Conservation (phyloP, 2,329 filamentous ascomycete species). For the Cordyceps cicadae region DNA sequence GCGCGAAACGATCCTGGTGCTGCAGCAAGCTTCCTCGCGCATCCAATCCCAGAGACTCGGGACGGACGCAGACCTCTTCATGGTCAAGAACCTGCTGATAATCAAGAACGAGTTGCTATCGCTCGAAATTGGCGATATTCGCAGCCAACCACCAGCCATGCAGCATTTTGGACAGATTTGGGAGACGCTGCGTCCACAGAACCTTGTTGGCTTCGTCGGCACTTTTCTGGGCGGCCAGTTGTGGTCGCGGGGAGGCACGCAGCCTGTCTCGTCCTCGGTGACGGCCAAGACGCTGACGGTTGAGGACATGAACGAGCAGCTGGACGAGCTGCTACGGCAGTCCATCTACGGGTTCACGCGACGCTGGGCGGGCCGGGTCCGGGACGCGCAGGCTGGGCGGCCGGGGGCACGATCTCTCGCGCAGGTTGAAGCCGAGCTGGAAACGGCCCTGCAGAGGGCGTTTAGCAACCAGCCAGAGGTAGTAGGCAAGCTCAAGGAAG, state of each 20-base stretch:
- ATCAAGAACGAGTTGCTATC: slow-evolving; percentile 94
- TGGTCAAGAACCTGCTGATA: slow-evolving; percentile 88
- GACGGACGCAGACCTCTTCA: slow-evolving; percentile 77
- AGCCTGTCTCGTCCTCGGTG: slow-evolving; percentile 20
- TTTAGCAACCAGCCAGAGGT: slow-evolving; percentile 54
- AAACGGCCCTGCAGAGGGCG: slow-evolving; percentile 46
- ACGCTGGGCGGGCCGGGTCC: slow-evolving; percentile 45
- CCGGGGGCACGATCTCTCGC: slow-evolving; percentile 41
- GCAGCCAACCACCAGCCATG: slow-evolving; percentile 40
- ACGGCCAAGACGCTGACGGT: slow-evolving; percentile 34
- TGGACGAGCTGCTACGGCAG: slow-evolving; percentile 54
- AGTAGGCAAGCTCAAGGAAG: slow-evolving; percentile 51
- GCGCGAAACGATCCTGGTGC: slow-evolving; percentile 76
- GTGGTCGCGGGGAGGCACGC: slow-evolving; percentile 30
- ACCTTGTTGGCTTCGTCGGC: slow-evolving; percentile 51
- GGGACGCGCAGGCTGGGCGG: slow-evolving; percentile 40
- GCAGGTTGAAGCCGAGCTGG: slow-evolving; percentile 48
- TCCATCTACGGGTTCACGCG: slow-evolving; percentile 56
- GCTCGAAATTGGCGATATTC: slow-evolving; percentile 76
- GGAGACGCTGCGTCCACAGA: slow-evolving; percentile 52
- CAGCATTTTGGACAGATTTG: slow-evolving; percentile 59
- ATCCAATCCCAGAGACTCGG: slow-evolving; percentile 54
- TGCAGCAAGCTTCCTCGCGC: slow-evolving; percentile 66
- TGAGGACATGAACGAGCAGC: slow-evolving; percentile 55
- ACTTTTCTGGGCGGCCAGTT: slow-evolving; percentile 48